Evolutionary conservation across 495 filamentous ascomycete species (phyloP), one percentile per base, ranked within the genome.

Genomic region (Penicillium robsamsonii): DNA sequence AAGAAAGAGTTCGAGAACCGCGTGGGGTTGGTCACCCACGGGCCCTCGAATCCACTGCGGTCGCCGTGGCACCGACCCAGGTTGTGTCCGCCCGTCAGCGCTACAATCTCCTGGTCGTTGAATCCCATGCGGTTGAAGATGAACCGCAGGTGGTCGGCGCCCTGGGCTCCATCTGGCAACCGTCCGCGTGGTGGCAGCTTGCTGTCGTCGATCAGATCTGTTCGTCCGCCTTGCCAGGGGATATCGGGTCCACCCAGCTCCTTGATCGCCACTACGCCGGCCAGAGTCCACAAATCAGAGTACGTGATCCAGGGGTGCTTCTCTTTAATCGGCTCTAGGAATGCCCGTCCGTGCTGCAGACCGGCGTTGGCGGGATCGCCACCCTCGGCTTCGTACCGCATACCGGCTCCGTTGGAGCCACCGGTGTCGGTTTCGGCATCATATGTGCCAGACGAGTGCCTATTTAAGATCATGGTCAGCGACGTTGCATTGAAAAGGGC

Each of bases 91-190:
- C 84, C 82, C 11, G 74, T 59, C 62, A 85, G 56, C 22, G 81
- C 83, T 3, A 87, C 83, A 45, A 85, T 85, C 69, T 87, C 82
- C 62, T 79, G 80, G 59, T 87, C 81, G 57, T 78, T 76, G 70
- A 86, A 85, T n/a, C 83, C 81, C 83, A 86, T 86, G 24, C 81
- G 77, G 62, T 79, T 72, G 67, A 86, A 86, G 64, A 87, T 77
- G 57, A 67, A 68, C 2, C 83, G 75, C 46, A 87, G 59, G 60
- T 87, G 82, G 24, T 81, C 81, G 18, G 81, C 74, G 35, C 82
- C 84, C 52, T 77, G 75, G 2, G 83, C 76, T n/a, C 67, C 83
- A 58, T 85, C 83, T 1, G 83, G 84, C 15, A 86, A 67, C 2
- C 84, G 68, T 1, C 82, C 83, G 0, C 80, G 75, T 8, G 83